Base-by-base conservation (phyloP, 164 flowering plant species). In the Euptelea pleiosperma region DNA sequence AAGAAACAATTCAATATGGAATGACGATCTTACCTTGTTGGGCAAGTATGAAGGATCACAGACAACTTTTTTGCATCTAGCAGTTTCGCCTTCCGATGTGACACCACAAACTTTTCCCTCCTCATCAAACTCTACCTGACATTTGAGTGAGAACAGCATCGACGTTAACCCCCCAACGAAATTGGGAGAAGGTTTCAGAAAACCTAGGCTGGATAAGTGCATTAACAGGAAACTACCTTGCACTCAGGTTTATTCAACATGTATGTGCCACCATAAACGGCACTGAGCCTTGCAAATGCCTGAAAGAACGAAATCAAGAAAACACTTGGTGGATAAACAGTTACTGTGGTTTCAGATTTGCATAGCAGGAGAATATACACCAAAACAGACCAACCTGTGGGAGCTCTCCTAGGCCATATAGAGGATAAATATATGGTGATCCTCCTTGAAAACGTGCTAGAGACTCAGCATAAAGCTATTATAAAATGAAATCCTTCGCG, bases 221-320 rank as follows among this genome's bases (percentile, higher is more conserved):
- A 35, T 1, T 36, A 24, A 25, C 7, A 55, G 42, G n/a, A 59
- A 42, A 46, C 5, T 77, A 88, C 98, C 96, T 86, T 85, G 95
- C 98, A 91, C 57, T 83, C 92, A 47, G 92, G 96, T 62, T 91
- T 91, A 49, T 83, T 89, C 65, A 91, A 70, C 98, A 91, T 91
- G 73, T 91, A 91, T 25, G 98, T 91, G 18, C 98, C 98, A 70
- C 96, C 96, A 80, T 91, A 87, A 58, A 91, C 98, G 61, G 98
- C 98, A 78, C 98, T 92, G 36, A 92, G 87, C 37, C 98, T 76
- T 30, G 96, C 98, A 85, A 92, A 92, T 63, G 87, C 98, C 96
- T 91, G 73, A 48, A 35, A 45, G 34, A 34, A 33, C 33, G 7
- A 15, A 60, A 41, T 37, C 26, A 42, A 37, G 18, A 42, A 5